These are phyloP conservation scores for Entelexis paramagnoliae DNA, from an alignment of 1,139 yeast species.

Conservation along the genomic window DNA sequence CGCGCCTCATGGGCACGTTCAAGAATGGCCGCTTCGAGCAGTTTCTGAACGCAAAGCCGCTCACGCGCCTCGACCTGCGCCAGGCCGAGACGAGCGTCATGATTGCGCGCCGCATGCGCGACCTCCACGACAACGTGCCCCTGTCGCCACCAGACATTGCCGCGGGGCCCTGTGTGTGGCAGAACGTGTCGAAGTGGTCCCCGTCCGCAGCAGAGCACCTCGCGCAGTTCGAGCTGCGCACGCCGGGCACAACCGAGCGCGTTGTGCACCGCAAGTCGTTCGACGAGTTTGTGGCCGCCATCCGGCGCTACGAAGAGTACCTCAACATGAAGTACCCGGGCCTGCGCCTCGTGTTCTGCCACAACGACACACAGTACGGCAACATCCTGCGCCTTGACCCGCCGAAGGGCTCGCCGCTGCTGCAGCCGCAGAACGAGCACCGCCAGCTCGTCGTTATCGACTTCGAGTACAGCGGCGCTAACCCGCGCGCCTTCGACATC, in stretches of 20 bases:
- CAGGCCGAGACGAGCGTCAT: conserved; percentile 67
- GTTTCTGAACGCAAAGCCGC: conserved; percentile 67
- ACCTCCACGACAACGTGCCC: conserved; percentile 72
- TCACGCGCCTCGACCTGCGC: conserved; percentile 62
- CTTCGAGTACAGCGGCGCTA: conserved; percentile 93
- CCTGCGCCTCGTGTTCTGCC: conserved; percentile 61
- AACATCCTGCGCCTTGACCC: conserved; percentile 47
- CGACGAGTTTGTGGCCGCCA: conserved; percentile 38
- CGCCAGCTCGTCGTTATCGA: conserved; percentile 82
- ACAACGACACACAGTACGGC: conserved; percentile 94
- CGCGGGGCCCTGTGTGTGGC: conserved; percentile 61
- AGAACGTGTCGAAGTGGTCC: conserved; percentile 62
- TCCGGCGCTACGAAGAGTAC: conserved; percentile 52
- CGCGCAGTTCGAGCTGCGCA: conserved; percentile 22
- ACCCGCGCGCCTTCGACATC: conserved; percentile 78
- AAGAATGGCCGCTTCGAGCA: conserved; percentile 88
- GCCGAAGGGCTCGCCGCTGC: conserved; percentile 36
- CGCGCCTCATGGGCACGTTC: conserved; percentile 78
- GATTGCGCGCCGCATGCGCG: conserved; percentile 94
- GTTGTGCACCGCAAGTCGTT: conserved; percentile 12
- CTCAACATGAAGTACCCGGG: conserved; percentile 45
- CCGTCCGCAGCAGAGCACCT: conserved; percentile 23
- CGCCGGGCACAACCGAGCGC: conserved; percentile 19
- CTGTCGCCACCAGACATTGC: conserved; percentile 44
- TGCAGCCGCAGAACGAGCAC: conserved; percentile 44